A percentile compares a stretch with the other conserved stretches of the same genome.
These are phyloP conservation scores for Wallacemonas sp. DNA, from an alignment of 208 protist genomes.

Conservation along the genomic window DNA sequence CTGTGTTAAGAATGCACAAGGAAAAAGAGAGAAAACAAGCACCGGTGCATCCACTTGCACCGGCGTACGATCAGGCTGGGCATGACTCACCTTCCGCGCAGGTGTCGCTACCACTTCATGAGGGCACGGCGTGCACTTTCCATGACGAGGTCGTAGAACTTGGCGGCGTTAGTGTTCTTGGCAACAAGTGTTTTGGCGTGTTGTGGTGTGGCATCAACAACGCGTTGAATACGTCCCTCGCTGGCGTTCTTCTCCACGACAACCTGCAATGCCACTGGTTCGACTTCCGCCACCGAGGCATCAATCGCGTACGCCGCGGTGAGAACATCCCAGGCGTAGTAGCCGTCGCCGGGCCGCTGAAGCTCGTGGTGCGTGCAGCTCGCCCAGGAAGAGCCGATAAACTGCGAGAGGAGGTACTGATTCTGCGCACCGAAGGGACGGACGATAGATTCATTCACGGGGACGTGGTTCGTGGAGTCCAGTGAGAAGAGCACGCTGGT, in stretches of 20 bases:
- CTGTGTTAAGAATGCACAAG: not conserved
- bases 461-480: slow-evolving; percentile 84
- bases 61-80: too few species aligned
- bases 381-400: slow-evolving; percentile 79
- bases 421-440: slow-evolving; percentile 80
- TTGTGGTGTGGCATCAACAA: not conserved
- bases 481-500: slow-evolving; percentile 75
- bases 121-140: slow-evolving; percentile 33
- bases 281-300: slow-evolving; percentile 34
- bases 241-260: slow-evolving; percentile 34
- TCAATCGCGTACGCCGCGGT: slow-evolving; percentile 83
- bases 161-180: slow-evolving; percentile 45
- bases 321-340: slow-evolving; percentile 90
- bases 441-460: slow-evolving; percentile 63
- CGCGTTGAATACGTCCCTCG: slow-evolving; percentile 54
- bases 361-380: slow-evolving; percentile 76
- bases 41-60: not conserved
- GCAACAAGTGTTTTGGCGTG: slow-evolving; percentile 38
- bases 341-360: slow-evolving; percentile 60
- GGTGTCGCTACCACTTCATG: slow-evolving; percentile 10
- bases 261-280: slow-evolving; percentile 55
- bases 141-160: slow-evolving; percentile 70
- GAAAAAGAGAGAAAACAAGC: not conserved
- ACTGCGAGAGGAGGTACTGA: slow-evolving; percentile 76
- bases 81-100: too few species aligned